phyloP scores from a whole-genome alignment of 176 grass and related monocot genomes.

The Bonia amplexicaulis region DNA sequence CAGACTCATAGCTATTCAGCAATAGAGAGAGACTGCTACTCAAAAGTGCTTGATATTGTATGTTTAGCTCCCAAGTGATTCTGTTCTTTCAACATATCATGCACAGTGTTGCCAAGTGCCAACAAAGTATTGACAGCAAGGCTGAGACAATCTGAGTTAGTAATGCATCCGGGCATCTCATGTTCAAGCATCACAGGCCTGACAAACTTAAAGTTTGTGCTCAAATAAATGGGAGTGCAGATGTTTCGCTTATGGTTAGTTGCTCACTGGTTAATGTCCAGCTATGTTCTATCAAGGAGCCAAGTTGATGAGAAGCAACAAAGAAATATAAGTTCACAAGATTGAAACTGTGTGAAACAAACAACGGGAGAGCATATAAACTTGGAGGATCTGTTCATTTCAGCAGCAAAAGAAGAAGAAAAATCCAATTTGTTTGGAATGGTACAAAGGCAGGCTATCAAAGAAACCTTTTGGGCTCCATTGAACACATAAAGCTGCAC shows the following conservation, averaged over 20 bases:
- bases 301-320: not conserved
- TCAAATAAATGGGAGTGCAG: not conserved
- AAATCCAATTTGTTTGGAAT: not conserved
- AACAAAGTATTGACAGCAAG: not conserved
- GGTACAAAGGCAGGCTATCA: not conserved
- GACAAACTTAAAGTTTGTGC: not conserved
- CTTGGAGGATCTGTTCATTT: conserved; percentile 6
- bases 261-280: not conserved
- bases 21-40: not conserved
- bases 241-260: not conserved
- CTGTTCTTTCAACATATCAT: not conserved
- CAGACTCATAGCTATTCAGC: not conserved
- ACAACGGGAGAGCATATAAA: not conserved
- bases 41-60: not conserved
- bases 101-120: not conserved
- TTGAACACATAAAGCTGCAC: conserved; percentile 93
- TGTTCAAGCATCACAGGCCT: conserved; percentile 2
- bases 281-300: not conserved
- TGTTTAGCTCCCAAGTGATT: not conserved
- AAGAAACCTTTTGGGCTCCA: conserved; percentile 86
- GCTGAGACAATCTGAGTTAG: not conserved
- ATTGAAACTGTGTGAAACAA: not conserved
- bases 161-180: not conserved
- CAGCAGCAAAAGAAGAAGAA: not conserved
- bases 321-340: not conserved